Evolutionary conservation across 805 yeast species (phyloP).

Genomic region (Candida sphagnicola): DNA sequence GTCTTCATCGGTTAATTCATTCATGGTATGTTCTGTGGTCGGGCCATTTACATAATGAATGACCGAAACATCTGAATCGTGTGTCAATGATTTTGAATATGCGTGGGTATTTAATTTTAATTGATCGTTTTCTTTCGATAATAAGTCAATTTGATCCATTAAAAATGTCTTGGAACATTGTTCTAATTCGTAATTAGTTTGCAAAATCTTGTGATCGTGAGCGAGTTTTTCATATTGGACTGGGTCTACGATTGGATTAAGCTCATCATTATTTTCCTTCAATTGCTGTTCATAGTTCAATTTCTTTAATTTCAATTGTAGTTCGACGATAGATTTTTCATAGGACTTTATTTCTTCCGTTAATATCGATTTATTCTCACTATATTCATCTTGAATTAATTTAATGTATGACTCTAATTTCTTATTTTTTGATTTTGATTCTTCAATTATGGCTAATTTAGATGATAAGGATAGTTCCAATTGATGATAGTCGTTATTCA

Average conservation of each 20-base stretch:
- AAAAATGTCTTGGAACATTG: conserved; percentile 48
- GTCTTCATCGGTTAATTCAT: conserved; percentile 17
- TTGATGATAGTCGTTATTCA: conserved; percentile 23
- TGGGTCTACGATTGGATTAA: conserved; percentile 5
- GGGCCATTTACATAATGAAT: conserved; percentile 4
- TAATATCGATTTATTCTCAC: conserved; percentile 22
- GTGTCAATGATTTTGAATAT: background rate
- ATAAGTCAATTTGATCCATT: conserved; percentile 51
- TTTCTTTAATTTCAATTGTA: conserved; percentile 22
- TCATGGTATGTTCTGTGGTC: conserved; percentile 17
- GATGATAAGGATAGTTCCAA: conserved; percentile 27
- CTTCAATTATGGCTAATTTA: conserved; percentile 21
- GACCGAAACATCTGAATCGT: background rate
- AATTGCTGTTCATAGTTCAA: conserved; percentile 6
- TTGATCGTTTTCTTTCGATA: conserved; percentile 32
- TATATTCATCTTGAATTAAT: conserved; percentile 24
- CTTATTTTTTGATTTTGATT: conserved; percentile 21
- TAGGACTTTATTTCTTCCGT: conserved; percentile 27
- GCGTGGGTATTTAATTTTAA: conserved; percentile 1
- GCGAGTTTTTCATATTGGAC: conserved; percentile 22
- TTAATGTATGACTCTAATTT: conserved; percentile 26
- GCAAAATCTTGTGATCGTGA: conserved; percentile 37
- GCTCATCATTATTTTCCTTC: conserved; percentile 5
- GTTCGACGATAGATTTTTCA: conserved; percentile 29
- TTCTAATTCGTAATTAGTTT: conserved; percentile 51